phyloP scores from a whole-genome alignment of 495 filamentous ascomycete species.

The Sordaria brevicollis region DNA sequence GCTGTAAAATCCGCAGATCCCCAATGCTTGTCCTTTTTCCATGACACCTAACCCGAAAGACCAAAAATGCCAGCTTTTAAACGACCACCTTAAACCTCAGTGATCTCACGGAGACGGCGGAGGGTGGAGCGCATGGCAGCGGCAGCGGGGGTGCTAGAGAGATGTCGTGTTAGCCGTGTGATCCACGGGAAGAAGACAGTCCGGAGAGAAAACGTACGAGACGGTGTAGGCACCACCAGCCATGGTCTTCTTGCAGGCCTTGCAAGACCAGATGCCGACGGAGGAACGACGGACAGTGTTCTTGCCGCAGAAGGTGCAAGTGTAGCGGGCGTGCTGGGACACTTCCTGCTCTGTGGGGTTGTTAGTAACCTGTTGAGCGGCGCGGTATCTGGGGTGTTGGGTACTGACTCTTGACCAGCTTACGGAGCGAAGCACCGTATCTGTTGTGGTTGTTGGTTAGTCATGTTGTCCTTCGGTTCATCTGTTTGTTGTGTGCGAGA shows the following conservation, averaged over 20 bases:
- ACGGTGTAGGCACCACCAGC: slow-evolving; percentile 96
- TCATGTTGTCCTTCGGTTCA: not conserved
- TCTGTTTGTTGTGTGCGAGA: not conserved
- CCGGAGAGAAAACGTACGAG: slow-evolving; percentile 56
- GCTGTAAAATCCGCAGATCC: slow-evolving; percentile 24
- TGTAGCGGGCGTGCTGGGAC: slow-evolving; percentile 89
- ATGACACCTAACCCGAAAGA: slow-evolving; percentile 28
- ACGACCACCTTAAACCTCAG: slow-evolving; percentile 64
- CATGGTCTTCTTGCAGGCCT: slow-evolving; percentile 83
- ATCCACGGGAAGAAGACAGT: not conserved
- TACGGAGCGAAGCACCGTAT: slow-evolving; percentile 99
- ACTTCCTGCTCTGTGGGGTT: slow-evolving; percentile 71
- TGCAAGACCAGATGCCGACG: slow-evolving; percentile 96
- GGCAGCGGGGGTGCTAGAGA: slow-evolving; percentile 77
- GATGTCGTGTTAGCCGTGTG: slow-evolving; percentile 11
- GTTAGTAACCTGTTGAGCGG: slow-evolving; percentile 1
- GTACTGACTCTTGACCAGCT: slow-evolving; percentile 78
- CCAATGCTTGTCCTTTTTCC: slow-evolving; percentile 29
- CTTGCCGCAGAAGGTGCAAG: slow-evolving; percentile 93
- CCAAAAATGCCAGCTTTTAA: slow-evolving; percentile 14
- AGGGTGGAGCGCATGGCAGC: slow-evolving; percentile 96
- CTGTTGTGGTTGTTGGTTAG: slow-evolving; percentile 23
- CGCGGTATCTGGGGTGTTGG: not conserved
- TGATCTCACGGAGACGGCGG: slow-evolving; percentile 93
- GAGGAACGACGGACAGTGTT: slow-evolving; percentile 82